Conservation (phyloP, 768 basidiomycete species). For the Leccinum sublutescens region DNA sequence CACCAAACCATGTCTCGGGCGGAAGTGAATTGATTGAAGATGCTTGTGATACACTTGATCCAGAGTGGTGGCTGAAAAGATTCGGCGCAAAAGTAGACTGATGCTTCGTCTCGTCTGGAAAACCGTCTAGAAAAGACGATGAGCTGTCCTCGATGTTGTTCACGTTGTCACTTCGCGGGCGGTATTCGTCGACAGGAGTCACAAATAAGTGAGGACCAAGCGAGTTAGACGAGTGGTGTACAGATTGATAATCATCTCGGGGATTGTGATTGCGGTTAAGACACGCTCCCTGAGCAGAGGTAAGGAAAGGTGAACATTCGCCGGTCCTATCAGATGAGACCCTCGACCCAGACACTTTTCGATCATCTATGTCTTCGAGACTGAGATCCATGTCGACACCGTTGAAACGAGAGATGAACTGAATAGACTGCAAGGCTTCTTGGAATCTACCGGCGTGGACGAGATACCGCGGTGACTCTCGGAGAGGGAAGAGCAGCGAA, state of each 20-base stretch:
- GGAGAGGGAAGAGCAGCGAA: conserved; percentile 87
- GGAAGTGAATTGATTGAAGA: conserved; percentile 43
- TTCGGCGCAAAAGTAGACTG: background rate
- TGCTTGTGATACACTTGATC: conserved; percentile 19
- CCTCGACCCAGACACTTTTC: conserved; percentile 22
- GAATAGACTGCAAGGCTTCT: conserved; percentile 81
- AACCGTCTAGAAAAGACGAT: conserved; percentile 15
- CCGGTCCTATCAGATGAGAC: conserved; percentile 15
- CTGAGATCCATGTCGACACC: conserved; percentile 66
- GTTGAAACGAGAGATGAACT: conserved; percentile 85
- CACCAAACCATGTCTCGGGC: conserved; percentile 39
- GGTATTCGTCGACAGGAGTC: conserved; percentile 26
- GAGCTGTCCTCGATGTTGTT: conserved; percentile 27
- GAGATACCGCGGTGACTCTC: conserved; percentile 93
- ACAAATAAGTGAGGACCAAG: conserved; percentile 26
- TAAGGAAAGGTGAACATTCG: conserved; percentile 30
- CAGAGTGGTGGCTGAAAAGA: conserved; percentile 30
- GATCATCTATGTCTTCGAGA: conserved; percentile 68
- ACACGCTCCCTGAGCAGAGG: conserved; percentile 15
- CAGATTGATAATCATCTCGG: conserved; percentile 29
- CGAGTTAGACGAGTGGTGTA: conserved; percentile 27
- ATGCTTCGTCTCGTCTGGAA: conserved; percentile 19
- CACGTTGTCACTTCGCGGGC: conserved; percentile 17
- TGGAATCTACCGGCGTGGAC: conserved; percentile 82
- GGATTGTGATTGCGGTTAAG: conserved; percentile 14